These are phyloP conservation scores for Tephrocybe sp. DNA, from an alignment of 768 basidiomycete species.

Conservation along the genomic window DNA sequence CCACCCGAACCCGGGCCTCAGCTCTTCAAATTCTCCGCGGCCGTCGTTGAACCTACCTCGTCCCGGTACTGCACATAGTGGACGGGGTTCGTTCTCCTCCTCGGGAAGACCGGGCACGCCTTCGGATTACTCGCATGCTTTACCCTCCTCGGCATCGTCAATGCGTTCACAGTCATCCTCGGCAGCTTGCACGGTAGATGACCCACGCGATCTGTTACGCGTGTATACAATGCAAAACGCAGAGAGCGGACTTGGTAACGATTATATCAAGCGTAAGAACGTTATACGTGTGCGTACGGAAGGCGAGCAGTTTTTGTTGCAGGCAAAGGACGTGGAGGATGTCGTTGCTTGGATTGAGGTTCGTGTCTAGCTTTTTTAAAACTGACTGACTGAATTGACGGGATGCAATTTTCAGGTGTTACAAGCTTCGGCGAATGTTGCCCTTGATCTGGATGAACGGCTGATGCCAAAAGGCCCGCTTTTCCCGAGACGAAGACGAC, in stretches of 20 bases:
- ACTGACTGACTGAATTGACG: too few relatives aligned
- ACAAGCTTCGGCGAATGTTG: conserved; percentile 89
- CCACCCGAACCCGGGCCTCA: conserved; percentile 12
- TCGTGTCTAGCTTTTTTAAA: too few relatives aligned
- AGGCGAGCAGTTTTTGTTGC: conserved; percentile 95
- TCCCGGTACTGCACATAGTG: background rate
- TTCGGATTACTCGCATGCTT: background rate
- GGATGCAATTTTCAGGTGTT: conserved; percentile 72
- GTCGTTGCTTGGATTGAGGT: conserved; percentile 98
- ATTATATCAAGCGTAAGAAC: conserved; percentile 91
- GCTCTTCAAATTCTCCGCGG: conserved; percentile 2
- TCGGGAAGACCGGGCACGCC: background rate
- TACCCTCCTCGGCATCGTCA: conserved; percentile 6
- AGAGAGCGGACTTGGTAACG: conserved; percentile 92
- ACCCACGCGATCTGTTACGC: conserved; percentile 53
- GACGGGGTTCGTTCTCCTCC: conserved; percentile 1
- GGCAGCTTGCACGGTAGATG: conserved; percentile 22
- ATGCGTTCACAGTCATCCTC: conserved; percentile 11
- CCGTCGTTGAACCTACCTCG: conserved; percentile 8
- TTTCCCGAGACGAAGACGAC: conserved; percentile 47
- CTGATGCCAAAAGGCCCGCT: conserved; percentile 89
- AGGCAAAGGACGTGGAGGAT: conserved; percentile 76
- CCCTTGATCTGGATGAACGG: conserved; percentile 88
- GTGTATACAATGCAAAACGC: conserved; percentile 84
- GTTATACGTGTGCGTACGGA: conserved; percentile 90